Conservation (phyloP, 169 alveolate genomes). For the Cryptosporidium canis region DNA sequence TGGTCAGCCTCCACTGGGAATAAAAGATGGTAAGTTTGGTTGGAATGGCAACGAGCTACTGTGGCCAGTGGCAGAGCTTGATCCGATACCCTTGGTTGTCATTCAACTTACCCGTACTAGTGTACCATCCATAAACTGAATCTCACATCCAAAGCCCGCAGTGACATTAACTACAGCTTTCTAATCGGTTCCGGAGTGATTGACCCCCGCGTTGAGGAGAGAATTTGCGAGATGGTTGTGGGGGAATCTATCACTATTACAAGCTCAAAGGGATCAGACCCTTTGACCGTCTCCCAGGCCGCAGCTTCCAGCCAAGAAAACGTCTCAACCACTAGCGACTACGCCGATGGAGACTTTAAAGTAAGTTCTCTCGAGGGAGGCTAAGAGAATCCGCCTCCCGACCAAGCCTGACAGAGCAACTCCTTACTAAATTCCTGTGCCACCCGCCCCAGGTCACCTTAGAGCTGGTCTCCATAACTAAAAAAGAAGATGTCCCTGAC, state of each 20-base stretch:
- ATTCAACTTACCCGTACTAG: too few species aligned
- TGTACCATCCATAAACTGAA: background rate
- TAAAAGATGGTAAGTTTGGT: background rate
- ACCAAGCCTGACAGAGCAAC: background rate
- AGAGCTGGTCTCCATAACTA: constrained; percentile 20
- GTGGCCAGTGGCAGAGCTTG: too few species aligned
- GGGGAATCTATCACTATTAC: constrained; percentile 20
- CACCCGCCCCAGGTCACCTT: background rate
- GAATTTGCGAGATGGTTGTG: background rate
- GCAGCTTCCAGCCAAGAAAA: background rate
- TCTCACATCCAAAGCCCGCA: background rate
- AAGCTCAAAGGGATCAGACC: background rate
- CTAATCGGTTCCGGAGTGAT: constrained; percentile 42
- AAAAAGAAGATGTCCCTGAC: constrained; percentile 29
- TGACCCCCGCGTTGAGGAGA: background rate
- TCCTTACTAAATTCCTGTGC: background rate
- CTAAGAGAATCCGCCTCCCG: background rate
- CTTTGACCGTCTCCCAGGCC: background rate
- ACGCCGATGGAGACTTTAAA: background rate
- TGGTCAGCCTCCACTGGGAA: background rate
- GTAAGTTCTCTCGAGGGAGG: background rate
- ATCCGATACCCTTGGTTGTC: too few species aligned
- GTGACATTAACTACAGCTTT: constrained; percentile 23
- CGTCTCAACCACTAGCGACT: background rate
- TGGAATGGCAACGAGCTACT: background rate